These are phyloP conservation scores for Begonia fuchsioides DNA, from an alignment of 306 rosid species.

Conservation along the genomic window DNA sequence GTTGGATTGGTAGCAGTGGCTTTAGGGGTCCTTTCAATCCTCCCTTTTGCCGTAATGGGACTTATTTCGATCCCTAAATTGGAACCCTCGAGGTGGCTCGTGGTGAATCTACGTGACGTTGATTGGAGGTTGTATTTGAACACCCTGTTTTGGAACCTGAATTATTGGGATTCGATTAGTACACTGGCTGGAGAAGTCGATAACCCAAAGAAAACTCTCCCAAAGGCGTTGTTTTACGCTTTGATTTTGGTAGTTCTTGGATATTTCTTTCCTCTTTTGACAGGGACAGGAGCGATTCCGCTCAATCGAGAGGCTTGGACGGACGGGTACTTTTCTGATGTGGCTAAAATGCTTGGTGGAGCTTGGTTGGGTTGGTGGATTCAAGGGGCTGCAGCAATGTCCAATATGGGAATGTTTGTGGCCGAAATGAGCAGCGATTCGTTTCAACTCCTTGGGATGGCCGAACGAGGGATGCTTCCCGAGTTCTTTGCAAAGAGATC, in stretches of 20 bases:
- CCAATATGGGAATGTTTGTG: slow-evolving; percentile 96
- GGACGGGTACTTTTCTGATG: slow-evolving; percentile 68
- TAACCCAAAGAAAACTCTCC: slow-evolving; percentile 72
- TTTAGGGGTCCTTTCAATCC: too few species aligned
- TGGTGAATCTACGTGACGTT: slow-evolving; percentile 31
- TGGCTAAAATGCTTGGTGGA: slow-evolving; percentile 73
- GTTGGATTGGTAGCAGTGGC: too few species aligned
- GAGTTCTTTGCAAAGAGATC: slow-evolving; percentile 59
- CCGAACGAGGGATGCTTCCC: slow-evolving; percentile 86
- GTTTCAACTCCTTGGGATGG: slow-evolving; percentile 92
- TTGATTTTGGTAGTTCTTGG: slow-evolving; percentile 63
- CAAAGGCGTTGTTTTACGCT: slow-evolving; percentile 62
- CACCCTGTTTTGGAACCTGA: slow-evolving; percentile 78
- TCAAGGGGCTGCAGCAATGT: slow-evolving; percentile 80
- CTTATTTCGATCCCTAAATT: slow-evolving; percentile 46
- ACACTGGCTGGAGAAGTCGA: slow-evolving; percentile 83
- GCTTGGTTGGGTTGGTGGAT: slow-evolving; percentile 93
- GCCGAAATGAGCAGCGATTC: slow-evolving; percentile 94
- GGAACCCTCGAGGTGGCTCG: slow-evolving; percentile 59
- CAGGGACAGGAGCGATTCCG: slow-evolving; percentile 58
- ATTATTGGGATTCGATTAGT: slow-evolving; percentile 84
- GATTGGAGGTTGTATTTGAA: slow-evolving; percentile 79
- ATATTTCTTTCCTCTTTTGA: slow-evolving; percentile 69
- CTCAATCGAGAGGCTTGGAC: slow-evolving; percentile 51
- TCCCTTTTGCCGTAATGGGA: too few species aligned